These are phyloP conservation scores for Barnettozyma salicaria DNA, from an alignment of 805 yeast genomes.

Conservation along the genomic window DNA sequence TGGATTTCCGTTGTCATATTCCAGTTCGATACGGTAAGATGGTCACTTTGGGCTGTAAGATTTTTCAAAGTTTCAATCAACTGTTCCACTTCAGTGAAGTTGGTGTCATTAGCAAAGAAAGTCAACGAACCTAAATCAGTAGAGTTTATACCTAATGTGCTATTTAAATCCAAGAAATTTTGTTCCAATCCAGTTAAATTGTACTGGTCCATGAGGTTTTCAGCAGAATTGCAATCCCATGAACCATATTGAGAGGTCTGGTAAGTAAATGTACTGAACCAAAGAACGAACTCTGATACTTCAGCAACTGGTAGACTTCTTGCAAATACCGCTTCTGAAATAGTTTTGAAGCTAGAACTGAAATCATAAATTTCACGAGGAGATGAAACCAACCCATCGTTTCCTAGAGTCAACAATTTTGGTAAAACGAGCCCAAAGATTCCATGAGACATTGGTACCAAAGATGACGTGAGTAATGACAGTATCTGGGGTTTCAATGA, in stretches of 20 bases:
- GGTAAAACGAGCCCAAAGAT: background rate
- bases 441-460: constrained; percentile 1
- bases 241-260: constrained; percentile 25
- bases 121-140: constrained; percentile 1
- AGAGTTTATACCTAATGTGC: constrained; percentile 3
- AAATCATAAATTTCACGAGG: constrained; percentile 1
- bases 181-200: constrained; percentile 23
- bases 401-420: constrained; percentile 4
- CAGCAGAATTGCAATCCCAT: constrained; percentile 25
- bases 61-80: background rate
- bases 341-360: constrained; percentile 3
- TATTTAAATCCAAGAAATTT: constrained; percentile 3
- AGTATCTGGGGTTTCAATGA: constrained; percentile 1
- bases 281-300: constrained; percentile 16
- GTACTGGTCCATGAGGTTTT: constrained; percentile 22
- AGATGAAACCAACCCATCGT: constrained; percentile 10
- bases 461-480: constrained; percentile 3
- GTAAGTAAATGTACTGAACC: constrained; percentile 23
- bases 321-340: constrained; percentile 7
- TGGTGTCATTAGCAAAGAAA: too few species aligned
- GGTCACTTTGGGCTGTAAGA: constrained; percentile 1
- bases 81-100: constrained; percentile 1
- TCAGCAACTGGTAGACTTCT: constrained; percentile 16
- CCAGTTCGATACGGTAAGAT: constrained; percentile 8
- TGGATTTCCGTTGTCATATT: constrained; percentile 9